These are phyloP conservation scores for Podila clonocystis DNA, from an alignment of 192 early-diverging fungal species.

Conservation along the genomic window DNA sequence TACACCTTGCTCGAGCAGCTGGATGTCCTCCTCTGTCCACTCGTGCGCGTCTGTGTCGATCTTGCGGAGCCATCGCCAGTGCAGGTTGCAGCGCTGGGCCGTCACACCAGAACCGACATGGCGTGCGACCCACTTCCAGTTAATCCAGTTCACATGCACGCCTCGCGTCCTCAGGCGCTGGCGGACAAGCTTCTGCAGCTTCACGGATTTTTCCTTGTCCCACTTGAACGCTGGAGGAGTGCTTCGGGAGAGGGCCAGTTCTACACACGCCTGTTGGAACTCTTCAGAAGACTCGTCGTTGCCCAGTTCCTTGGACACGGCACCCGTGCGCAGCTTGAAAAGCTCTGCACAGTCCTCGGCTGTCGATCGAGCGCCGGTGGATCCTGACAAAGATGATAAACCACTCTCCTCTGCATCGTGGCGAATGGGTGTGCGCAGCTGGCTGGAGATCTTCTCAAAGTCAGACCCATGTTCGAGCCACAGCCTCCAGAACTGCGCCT, in stretches of 20 bases:
- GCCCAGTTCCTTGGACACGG: neutral
- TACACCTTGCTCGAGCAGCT: slow-evolving; percentile 29
- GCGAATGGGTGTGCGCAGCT: neutral
- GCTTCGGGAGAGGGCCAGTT: slow-evolving; percentile 20
- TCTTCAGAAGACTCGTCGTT: neutral
- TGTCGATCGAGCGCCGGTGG: neutral
- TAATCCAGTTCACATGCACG: slow-evolving; percentile 40
- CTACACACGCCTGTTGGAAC: slow-evolving; percentile 16
- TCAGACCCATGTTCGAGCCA: slow-evolving; percentile 29
- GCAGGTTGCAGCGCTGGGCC: slow-evolving; percentile 19
- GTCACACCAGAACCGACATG: slow-evolving; percentile 32
- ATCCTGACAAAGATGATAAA: neutral
- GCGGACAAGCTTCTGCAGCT: slow-evolving; percentile 35
- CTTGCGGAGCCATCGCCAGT: slow-evolving; percentile 29
- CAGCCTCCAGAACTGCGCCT: slow-evolving; percentile 28
- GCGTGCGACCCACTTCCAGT: slow-evolving; percentile 47
- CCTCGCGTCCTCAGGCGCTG: slow-evolving; percentile 36
- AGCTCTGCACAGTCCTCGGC: slow-evolving; percentile 18
- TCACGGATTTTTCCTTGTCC: slow-evolving; percentile 35
- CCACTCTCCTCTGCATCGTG: too few relatives aligned
- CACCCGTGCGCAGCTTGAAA: slow-evolving; percentile 6
- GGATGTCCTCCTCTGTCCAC: slow-evolving; percentile 30
- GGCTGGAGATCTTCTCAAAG: slow-evolving; percentile 26
- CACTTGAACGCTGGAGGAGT: slow-evolving; percentile 22
- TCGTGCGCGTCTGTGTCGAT: slow-evolving; percentile 1